phyloP scores from a whole-genome alignment of 2,329 filamentous ascomycete species.

The Colletotrichum aenigma region DNA sequence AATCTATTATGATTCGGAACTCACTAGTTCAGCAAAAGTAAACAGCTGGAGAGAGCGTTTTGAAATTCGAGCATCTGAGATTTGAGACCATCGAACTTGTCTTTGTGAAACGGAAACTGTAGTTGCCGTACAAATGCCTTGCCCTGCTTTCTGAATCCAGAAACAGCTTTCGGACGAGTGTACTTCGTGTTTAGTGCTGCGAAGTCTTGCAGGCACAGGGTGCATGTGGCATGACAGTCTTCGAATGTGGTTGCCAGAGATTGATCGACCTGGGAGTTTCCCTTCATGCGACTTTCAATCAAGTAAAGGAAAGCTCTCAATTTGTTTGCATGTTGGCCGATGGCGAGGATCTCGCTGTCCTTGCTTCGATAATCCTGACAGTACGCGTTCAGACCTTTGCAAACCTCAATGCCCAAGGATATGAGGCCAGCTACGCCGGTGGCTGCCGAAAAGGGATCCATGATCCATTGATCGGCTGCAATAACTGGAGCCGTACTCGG shows the following conservation, averaged over 20 bases:
- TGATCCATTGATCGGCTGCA: not conserved
- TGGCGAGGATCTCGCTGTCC: not conserved
- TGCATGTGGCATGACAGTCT: not conserved
- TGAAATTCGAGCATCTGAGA: not conserved
- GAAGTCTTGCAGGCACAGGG: not conserved
- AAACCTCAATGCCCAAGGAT: not conserved
- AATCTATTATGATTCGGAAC: too few species aligned
- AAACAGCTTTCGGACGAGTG: not conserved
- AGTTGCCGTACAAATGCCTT: not conserved
- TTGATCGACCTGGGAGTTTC: not conserved
- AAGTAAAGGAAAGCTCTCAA: not conserved
- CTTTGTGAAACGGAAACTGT: not conserved
- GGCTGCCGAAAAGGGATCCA: not conserved
- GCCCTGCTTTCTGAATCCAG: accelerated
- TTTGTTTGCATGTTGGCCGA: not conserved
- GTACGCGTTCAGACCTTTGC: not conserved
- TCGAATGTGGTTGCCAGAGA: accelerated
- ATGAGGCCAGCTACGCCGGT: not conserved
- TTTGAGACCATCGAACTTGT: not conserved
- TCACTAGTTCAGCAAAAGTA: not conserved
- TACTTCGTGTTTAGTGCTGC: not conserved
- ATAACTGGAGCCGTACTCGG: not conserved
- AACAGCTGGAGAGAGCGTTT: accelerated
- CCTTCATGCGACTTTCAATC: not conserved
- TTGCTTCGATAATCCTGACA: not conserved